Evolutionary conservation across 1,139 yeast genomes (phyloP).

Genomic region (Kurtzmaniella quercitrusa): DNA sequence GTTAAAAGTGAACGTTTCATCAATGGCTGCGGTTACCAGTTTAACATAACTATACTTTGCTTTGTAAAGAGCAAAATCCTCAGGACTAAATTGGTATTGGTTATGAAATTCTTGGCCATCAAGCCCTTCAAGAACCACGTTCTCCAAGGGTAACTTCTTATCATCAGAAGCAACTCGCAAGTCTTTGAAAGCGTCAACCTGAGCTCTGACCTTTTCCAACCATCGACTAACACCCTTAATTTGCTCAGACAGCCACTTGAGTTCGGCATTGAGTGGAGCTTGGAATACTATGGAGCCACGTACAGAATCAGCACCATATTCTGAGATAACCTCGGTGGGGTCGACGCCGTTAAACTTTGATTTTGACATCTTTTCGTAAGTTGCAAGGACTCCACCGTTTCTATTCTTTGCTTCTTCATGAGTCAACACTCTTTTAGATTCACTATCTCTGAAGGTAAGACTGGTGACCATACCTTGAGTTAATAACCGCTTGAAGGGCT

Average conservation of each 20-base stretch:
- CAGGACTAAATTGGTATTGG: slow-evolving; percentile 1
- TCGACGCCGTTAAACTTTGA: slow-evolving; percentile 94
- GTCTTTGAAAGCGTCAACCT: neutral
- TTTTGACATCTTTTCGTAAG: slow-evolving; percentile 93
- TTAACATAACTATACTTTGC: slow-evolving; percentile 16
- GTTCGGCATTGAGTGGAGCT: slow-evolving; percentile 79
- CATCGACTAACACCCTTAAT: slow-evolving; percentile 87
- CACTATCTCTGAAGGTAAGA: slow-evolving; percentile 70
- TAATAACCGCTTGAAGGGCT: slow-evolving; percentile 73
- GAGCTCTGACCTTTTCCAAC: slow-evolving; percentile 58
- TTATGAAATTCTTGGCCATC: neutral
- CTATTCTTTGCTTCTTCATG: slow-evolving; percentile 63
- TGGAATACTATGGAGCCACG: slow-evolving; percentile 92
- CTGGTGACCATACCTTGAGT: slow-evolving; percentile 99
- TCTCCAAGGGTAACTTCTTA: neutral
- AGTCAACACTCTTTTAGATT: slow-evolving; percentile 66
- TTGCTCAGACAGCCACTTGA: slow-evolving; percentile 87
- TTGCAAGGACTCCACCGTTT: slow-evolving; percentile 29
- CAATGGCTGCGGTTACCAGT: slow-evolving; percentile 57
- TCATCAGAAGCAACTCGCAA: neutral
- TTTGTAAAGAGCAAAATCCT: neutral
- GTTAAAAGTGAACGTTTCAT: slow-evolving; percentile 60
- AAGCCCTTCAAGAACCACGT: neutral
- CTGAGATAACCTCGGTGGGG: slow-evolving; percentile 70
- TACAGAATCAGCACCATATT: slow-evolving; percentile 90